Conservation (phyloP, 352 stramenopile genomes). For the Pythium pectinolyticum region DNA sequence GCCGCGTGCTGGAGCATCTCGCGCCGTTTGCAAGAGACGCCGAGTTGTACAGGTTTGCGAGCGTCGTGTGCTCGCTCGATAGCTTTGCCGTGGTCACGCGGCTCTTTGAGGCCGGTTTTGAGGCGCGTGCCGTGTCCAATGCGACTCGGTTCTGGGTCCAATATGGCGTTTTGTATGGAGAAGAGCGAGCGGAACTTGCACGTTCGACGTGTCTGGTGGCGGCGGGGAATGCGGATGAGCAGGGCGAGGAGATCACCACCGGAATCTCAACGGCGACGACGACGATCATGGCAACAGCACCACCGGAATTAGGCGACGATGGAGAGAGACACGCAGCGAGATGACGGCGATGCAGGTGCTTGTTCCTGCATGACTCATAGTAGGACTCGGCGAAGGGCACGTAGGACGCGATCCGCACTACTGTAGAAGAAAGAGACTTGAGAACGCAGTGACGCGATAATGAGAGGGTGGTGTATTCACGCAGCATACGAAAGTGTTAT, state of each 20-base stretch:
- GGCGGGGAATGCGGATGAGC: background rate
- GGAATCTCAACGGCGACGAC: background rate
- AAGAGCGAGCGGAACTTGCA: slow-evolving; percentile 27
- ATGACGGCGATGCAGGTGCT: background rate
- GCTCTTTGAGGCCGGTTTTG: slow-evolving; percentile 47
- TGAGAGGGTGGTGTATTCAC: too few relatives aligned
- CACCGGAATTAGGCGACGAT: too few relatives aligned
- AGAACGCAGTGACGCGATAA: too few relatives aligned
- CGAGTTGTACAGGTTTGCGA: slow-evolving; percentile 57
- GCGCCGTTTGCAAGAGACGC: slow-evolving; percentile 39
- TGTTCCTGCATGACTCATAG: background rate
- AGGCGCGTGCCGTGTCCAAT: slow-evolving; percentile 16
- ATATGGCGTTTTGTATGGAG: slow-evolving; percentile 52
- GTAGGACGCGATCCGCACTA: too few relatives aligned
- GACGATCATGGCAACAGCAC: background rate
- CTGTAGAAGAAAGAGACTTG: too few relatives aligned
- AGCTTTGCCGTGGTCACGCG: slow-evolving; percentile 37
- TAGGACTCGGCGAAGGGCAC: too few relatives aligned
- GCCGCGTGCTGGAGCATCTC: slow-evolving; percentile 44
- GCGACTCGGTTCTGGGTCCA: slow-evolving; percentile 50
- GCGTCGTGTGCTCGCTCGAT: slow-evolving; percentile 44
- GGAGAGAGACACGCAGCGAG: background rate
- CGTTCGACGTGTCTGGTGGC: slow-evolving; percentile 2
- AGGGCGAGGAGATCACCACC: too few relatives aligned
- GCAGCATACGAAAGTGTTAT: too few relatives aligned